Base-by-base conservation (phyloP, 768 basidiomycete species). In the Xerocomellus chrysenteron region DNA sequence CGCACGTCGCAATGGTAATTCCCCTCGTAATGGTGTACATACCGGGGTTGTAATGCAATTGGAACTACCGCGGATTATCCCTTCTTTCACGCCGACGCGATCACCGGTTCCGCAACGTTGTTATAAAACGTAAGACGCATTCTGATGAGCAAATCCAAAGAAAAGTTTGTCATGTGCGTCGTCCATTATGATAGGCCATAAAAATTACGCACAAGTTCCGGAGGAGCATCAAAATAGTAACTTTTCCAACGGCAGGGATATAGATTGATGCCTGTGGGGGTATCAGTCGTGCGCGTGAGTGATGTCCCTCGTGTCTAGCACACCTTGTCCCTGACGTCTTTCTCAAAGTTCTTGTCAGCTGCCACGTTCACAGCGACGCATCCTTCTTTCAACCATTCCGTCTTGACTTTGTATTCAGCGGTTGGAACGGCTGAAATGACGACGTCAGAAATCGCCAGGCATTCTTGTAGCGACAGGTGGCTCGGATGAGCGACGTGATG, bases 171-270 rank as follows among this genome's bases (percentile, higher is more conserved):
- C 46, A 50, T 48, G 54, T 54, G 59, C 37, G 36, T 50, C 47
- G 46, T 57, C 19, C 14, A 45, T 24, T 28, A 48, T 40, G 46
- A 48, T 21, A 42, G 37, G 21, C 33, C 3, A 48, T 28, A 60
- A 55, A 50, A 44, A 46, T 48, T 6, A 77, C 92, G 68, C 69
- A 94, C 90, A 99, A 68, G 70, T 99, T 99, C 46, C 96, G 84
- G 66, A 97, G 81, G n/a, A 99, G 81, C 92, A 99, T 96, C 68
- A 95, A 77, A 62, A 98, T 97, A 2, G 97, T 99, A 55, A 97
- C 90, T 75, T 96, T 97, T 19, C 97, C 97, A n/a, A 99, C 93
- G 6, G 92, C 88, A 10, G 96, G 94, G 60, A 98, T 80, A 72
- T 98, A 98, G 56, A 99, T 78, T 14, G 94, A 93, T 12, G 94